phyloP scores from a whole-genome alignment of 805 yeast species.

The Cyberlindnera samutprakarnensis region DNA sequence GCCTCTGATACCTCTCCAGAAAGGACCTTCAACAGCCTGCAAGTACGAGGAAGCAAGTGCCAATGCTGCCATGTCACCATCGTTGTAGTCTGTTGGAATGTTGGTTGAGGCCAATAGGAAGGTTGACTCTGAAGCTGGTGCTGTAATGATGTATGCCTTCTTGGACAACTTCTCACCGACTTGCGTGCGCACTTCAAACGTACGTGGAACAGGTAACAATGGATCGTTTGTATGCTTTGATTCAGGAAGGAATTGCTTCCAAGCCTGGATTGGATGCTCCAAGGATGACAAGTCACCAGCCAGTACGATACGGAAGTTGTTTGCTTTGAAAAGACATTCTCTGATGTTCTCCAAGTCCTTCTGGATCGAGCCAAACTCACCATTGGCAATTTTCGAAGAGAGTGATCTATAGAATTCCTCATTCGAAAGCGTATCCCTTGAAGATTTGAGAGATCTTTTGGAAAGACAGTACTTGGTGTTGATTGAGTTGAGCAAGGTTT shows the following conservation, averaged over 20 bases:
- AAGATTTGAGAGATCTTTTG: conserved; percentile 54
- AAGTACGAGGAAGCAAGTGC: conserved; percentile 69
- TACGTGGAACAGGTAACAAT: conserved; percentile 40
- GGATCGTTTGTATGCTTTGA: background rate
- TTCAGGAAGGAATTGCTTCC: conserved; percentile 33
- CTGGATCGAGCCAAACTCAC: conserved; percentile 40
- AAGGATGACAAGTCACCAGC: conserved; percentile 59
- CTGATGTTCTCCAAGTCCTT: conserved; percentile 46
- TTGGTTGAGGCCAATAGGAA: conserved; percentile 53
- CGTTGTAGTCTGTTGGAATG: conserved; percentile 47
- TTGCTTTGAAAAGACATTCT: conserved; percentile 41
- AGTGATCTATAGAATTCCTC: conserved; percentile 49
- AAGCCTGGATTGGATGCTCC: conserved; percentile 47
- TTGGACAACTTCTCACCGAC: conserved; percentile 45
- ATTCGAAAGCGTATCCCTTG: conserved; percentile 56
- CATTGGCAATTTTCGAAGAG: conserved; percentile 44
- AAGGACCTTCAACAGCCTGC: conserved; percentile 90
- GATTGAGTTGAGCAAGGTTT: conserved; percentile 57
- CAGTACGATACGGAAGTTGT: conserved; percentile 60
- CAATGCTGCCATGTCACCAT: conserved; percentile 61
- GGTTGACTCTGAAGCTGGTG: conserved; percentile 83
- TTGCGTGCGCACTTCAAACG: conserved; percentile 44
- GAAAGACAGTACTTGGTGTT: conserved; percentile 44
- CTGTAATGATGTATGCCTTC: conserved; percentile 55
- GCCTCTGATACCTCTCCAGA: conserved; percentile 95